These are phyloP conservation scores for Protomyces macrosporus DNA, from an alignment of 1,139 yeast genomes.

Conservation along the genomic window DNA sequence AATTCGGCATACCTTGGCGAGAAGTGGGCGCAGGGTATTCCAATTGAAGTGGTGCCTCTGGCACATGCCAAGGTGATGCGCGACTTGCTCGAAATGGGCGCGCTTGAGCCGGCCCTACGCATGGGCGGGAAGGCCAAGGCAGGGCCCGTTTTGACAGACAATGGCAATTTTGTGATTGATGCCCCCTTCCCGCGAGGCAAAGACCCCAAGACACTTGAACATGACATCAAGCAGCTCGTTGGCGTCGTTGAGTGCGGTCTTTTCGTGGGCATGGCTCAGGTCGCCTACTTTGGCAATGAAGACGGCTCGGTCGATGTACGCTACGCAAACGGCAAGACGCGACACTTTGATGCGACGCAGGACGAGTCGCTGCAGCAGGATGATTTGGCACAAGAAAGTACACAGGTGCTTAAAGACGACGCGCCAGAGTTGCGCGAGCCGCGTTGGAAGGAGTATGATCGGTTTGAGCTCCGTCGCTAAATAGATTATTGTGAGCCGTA, in stretches of 20 bases:
- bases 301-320: conserved; percentile 53
- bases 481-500: too few species aligned
- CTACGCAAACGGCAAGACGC: conserved; percentile 13
- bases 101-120: conserved; percentile 60
- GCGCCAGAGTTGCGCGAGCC: conserved; percentile 21
- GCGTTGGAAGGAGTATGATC: conserved; percentile 21
- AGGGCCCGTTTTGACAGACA: conserved; percentile 97
- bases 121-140: conserved; percentile 91
- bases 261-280: conserved; percentile 66
- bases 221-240: conserved; percentile 62
- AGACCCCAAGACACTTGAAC: conserved; percentile 46
- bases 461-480: conserved; percentile 20
- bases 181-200: conserved; percentile 81
- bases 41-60: conserved; percentile 89
- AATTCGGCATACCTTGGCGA: conserved; percentile 62
- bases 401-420: background rate
- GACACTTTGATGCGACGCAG: conserved; percentile 4
- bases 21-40: conserved; percentile 85
- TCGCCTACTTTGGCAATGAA: conserved; percentile 83
- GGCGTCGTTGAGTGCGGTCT: conserved; percentile 98
- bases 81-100: conserved; percentile 62
- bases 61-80: conserved; percentile 71
- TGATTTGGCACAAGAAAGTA: background rate
- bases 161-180: conserved; percentile 87
- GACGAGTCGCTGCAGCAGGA: background rate